Evolutionary conservation across 306 rosid genomes (phyloP).

Genomic region (Sophora flavescens): DNA sequence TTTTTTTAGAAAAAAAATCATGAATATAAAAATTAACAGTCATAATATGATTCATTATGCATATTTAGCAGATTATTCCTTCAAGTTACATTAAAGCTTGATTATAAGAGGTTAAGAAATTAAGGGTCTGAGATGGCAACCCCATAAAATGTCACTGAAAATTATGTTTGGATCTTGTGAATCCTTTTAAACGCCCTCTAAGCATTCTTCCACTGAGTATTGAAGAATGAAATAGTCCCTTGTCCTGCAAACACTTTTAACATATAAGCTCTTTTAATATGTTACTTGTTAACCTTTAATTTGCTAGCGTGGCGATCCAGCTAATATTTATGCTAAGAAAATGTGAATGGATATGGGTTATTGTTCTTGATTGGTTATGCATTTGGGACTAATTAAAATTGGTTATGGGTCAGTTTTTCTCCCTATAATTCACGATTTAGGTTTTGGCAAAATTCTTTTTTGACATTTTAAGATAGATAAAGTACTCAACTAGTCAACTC

Average conservation of each 20-base stretch:
- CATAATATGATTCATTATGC: neutral
- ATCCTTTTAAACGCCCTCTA: neutral
- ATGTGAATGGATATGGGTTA: too few relatives aligned
- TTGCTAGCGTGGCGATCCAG: neutral
- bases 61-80: neutral
- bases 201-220: neutral
- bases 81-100: neutral
- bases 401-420: too few relatives aligned
- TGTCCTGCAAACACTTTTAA: neutral
- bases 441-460: neutral
- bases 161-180: neutral
- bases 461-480: neutral
- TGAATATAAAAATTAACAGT: neutral
- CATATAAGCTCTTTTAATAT: neutral
- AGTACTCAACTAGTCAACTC: neutral
- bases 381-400: too few relatives aligned
- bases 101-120: neutral
- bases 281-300: neutral
- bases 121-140: neutral
- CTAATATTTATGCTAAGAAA: neutral
- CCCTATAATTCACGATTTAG: too few relatives aligned
- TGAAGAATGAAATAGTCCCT: neutral
- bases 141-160: neutral
- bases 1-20: neutral
- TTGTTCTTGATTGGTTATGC: too few relatives aligned